phyloP scores from a whole-genome alignment of 305 asterid genomes.

The Rubia tinctorum region DNA sequence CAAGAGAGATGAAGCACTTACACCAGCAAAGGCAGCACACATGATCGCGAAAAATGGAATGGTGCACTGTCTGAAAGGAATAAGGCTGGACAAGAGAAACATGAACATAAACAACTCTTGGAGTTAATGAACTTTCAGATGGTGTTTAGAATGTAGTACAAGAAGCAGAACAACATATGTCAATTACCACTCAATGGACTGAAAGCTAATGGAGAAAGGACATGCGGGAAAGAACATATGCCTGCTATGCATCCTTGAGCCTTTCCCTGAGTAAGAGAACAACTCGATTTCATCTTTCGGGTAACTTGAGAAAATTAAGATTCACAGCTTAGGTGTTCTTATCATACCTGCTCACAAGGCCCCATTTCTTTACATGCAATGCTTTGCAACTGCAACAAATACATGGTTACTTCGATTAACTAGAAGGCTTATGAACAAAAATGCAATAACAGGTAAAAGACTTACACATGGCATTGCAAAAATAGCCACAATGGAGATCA shows the following conservation, averaged over 20 bases:
- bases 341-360: conserved; percentile 68
- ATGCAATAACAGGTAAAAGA: background rate
- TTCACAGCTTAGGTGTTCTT: background rate
- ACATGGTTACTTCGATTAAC: background rate
- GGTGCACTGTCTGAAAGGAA: conserved; percentile 80
- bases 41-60: conserved; percentile 78
- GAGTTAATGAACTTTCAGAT: background rate
- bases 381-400: conserved; percentile 61
- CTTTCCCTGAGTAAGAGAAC: conserved; percentile 54
- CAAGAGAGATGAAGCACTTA: conserved; percentile 29
- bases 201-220: conserved; percentile 75
- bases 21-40: conserved; percentile 72
- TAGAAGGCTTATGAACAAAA: background rate
- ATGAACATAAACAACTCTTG: background rate
- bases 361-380: conserved; percentile 92
- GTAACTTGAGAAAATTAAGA: background rate
- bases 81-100: conserved; percentile 37
- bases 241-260: conserved; percentile 93
- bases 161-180: background rate
- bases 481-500: conserved; percentile 44
- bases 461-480: conserved; percentile 90
- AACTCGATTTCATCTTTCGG: background rate
- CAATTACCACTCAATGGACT: conserved; percentile 75
- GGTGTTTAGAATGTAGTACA: background rate
- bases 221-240: conserved; percentile 62